Evolutionary conservation across 2,329 filamentous ascomycete species (phyloP).

Genomic region (Fusarium illudens): DNA sequence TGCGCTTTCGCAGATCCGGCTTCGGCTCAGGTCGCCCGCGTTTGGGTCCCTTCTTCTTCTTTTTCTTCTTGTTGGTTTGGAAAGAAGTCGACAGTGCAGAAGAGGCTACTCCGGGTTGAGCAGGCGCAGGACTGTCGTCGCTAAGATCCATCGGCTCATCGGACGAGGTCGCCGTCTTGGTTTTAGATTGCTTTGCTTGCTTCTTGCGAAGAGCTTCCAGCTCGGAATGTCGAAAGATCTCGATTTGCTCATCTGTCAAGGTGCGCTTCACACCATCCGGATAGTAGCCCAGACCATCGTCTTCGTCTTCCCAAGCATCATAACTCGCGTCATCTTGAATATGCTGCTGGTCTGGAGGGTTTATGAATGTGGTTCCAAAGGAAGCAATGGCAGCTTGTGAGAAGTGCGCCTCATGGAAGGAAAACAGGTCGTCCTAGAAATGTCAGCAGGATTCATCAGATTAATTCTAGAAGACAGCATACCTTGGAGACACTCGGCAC

Average conservation of each 20-base stretch:
- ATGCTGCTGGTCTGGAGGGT: conserved; percentile 42
- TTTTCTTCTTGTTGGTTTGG: conserved; percentile 40
- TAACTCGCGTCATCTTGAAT: conserved; percentile 43
- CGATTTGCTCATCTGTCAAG: conserved; percentile 89
- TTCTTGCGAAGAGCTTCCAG: conserved; percentile 74
- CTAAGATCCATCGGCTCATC: conserved; percentile 26
- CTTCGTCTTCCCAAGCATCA: conserved; percentile 60
- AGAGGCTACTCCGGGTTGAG: conserved; percentile 13
- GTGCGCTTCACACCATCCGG: conserved; percentile 86
- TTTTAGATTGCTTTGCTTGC: conserved; percentile 45
- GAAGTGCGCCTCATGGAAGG: conserved; percentile 70
- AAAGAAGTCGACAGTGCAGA: conserved; percentile 18
- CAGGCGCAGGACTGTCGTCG: conserved; percentile 6
- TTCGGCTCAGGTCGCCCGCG: conserved; percentile 58
- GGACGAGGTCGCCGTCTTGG: conserved; percentile 11
- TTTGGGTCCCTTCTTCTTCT: conserved; percentile 51
- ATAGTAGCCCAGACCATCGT: conserved; percentile 83
- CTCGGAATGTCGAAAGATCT: conserved; percentile 90
- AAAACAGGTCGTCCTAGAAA: conserved; percentile 65
- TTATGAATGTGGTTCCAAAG: conserved; percentile 58
- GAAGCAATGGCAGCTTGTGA: conserved; percentile 53
- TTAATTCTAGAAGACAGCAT: not conserved
- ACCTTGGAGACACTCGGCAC: conserved; percentile 43
- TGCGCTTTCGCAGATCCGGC: conserved; percentile 70
- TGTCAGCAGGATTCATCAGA: conserved; percentile 28